Evolutionary conservation across 257 asterid species (phyloP).

Genomic region (Striga asiatica): DNA sequence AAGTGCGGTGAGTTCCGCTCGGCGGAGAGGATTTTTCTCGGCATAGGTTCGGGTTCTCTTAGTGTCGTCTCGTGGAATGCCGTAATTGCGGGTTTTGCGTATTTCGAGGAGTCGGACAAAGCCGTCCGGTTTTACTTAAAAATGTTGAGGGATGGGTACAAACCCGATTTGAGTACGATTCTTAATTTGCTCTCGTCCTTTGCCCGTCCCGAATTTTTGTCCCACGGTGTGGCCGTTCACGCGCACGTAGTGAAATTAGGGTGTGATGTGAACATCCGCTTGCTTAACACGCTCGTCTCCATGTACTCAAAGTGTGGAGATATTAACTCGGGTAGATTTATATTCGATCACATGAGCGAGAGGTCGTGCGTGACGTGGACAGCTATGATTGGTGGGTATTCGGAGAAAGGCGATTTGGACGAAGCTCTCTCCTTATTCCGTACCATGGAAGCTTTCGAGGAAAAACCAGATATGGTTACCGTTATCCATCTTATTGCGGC

Average conservation of each 20-base stretch:
- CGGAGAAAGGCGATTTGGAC: conserved; percentile 42
- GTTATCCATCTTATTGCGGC: conserved; percentile 44
- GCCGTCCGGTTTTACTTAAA: conserved; percentile 26
- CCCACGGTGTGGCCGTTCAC: conserved; percentile 38
- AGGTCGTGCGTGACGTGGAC: conserved; percentile 65
- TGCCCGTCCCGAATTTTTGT: conserved; percentile 26
- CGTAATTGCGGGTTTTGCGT: conserved; percentile 43
- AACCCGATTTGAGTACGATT: conserved; percentile 56
- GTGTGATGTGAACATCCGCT: conserved; percentile 27
- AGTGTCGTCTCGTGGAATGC: conserved; percentile 67
- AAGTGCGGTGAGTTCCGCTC: conserved; percentile 27
- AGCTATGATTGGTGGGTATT: conserved; percentile 50
- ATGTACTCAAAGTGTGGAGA: conserved; percentile 62
- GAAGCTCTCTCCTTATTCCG: conserved; percentile 37
- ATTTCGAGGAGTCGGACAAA: conserved; percentile 30
- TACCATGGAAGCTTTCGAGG: conserved; percentile 45
- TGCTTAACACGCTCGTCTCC: conserved; percentile 48
- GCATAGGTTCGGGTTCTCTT: conserved; percentile 21
- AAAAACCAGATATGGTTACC: conserved; percentile 55
- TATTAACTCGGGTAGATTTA: conserved; percentile 29
- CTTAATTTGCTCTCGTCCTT: conserved; percentile 47
- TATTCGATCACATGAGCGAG: conserved; percentile 36
- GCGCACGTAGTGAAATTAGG: conserved; percentile 36
- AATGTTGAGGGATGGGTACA: conserved; percentile 35
- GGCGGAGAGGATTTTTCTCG: conserved; percentile 32